These are phyloP conservation scores for Chlamydomonas urium DNA, from an alignment of 139 green algal species.

Conservation along the genomic window DNA sequence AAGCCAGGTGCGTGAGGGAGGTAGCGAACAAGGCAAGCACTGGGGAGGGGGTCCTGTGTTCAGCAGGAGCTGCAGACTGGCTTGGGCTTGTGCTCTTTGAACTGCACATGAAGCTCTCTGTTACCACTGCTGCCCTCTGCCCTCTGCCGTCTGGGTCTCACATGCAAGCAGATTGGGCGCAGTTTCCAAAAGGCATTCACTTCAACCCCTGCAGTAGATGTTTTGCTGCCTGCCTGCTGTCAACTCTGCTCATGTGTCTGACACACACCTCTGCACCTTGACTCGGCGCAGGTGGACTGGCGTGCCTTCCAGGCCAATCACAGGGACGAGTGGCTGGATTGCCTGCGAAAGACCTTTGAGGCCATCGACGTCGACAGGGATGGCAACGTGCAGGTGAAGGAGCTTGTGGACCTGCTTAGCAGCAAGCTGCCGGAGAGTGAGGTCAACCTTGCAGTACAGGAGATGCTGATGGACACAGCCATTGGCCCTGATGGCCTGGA, in stretches of 20 bases:
- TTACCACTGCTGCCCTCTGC: too few relatives aligned
- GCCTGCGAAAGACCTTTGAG: slow-evolving; percentile 60
- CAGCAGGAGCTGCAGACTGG: too few relatives aligned
- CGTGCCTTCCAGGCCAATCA: slow-evolving; percentile 46
- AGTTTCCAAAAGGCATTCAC: too few relatives aligned
- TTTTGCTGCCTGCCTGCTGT: too few relatives aligned
- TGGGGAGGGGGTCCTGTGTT: too few relatives aligned
- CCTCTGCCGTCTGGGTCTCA: too few relatives aligned
- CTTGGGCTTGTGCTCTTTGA: too few relatives aligned
- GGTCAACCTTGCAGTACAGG: slow-evolving; percentile 71
- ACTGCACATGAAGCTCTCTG: too few relatives aligned
- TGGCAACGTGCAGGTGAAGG: slow-evolving; percentile 41
- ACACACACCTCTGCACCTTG: not conserved
- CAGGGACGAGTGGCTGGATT: slow-evolving; percentile 67
- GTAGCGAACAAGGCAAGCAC: too few relatives aligned
- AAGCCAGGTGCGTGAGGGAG: too few relatives aligned
- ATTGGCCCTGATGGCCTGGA: slow-evolving; percentile 67
- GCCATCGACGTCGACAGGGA: slow-evolving; percentile 53
- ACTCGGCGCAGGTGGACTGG: slow-evolving; percentile 35
- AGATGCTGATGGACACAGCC: slow-evolving; percentile 68
- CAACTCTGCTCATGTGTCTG: slow-evolving; percentile 1
- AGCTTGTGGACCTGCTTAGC: slow-evolving; percentile 55
- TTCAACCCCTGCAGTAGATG: too few relatives aligned
- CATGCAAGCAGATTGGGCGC: too few relatives aligned
- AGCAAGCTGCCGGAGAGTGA: slow-evolving; percentile 74